Percentiles rank a stretch among this genome's conserved stretches.
Evolutionary conservation across 2,329 filamentous ascomycete species (phyloP).

Genomic region (Beauveria sp.): DNA sequence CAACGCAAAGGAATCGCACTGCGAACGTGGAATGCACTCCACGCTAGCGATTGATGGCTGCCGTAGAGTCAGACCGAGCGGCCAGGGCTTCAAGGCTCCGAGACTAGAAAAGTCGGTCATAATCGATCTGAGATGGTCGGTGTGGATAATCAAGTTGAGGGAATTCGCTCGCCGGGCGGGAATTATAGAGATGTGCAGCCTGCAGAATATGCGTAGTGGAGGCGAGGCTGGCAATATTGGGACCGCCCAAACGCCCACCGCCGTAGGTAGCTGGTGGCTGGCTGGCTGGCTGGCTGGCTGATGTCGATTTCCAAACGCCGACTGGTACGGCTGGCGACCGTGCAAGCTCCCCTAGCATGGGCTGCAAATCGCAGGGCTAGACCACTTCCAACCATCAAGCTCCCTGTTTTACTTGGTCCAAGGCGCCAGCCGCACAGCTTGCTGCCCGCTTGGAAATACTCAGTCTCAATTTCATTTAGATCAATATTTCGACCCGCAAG

Average conservation of each 20-base stretch:
- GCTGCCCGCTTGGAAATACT: background rate
- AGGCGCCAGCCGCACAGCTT: background rate
- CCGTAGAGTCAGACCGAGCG: conserved; percentile 7
- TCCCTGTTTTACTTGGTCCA: background rate
- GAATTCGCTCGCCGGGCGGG: background rate
- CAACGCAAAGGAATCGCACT: background rate
- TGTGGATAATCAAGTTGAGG: background rate
- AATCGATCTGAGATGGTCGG: background rate
- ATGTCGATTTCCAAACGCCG: background rate
- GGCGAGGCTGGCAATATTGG: too few species aligned
- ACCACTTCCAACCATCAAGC: background rate
- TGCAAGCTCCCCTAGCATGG: background rate
- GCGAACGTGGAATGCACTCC: background rate
- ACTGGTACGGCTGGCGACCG: background rate
- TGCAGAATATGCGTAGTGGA: background rate
- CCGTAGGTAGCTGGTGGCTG: too few species aligned
- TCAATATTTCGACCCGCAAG: background rate
- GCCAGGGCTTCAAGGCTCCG: background rate
- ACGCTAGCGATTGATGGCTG: background rate
- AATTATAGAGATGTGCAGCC: background rate
- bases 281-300: too few species aligned
- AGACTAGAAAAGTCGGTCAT: background rate
- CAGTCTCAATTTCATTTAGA: background rate
- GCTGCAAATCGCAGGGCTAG: background rate
- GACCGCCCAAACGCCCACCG: too few species aligned